phyloP scores from a whole-genome alignment of 202 grass and related monocot species.

The Eragrostis tef region DNA sequence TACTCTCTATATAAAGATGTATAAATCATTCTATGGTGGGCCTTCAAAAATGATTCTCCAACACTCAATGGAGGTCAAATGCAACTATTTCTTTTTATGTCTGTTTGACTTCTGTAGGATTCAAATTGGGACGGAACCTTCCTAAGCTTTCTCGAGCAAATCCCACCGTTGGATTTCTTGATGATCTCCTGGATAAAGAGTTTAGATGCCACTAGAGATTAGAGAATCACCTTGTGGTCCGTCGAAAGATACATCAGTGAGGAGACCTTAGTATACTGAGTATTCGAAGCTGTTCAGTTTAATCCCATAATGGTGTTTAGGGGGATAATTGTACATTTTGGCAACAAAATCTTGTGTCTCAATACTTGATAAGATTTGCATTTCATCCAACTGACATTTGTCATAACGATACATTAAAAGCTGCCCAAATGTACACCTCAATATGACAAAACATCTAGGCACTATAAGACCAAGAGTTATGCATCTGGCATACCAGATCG shows the following conservation, averaged over 20 bases:
- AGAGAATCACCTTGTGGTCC: conserved; percentile 34
- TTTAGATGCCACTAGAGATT: conserved; percentile 29
- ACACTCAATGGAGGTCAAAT: conserved; percentile 17
- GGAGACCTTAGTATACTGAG: conserved; percentile 33
- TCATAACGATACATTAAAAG: conserved; percentile 9
- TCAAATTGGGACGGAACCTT: conserved; percentile 40
- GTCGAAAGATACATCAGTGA: conserved; percentile 29
- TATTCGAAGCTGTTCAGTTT: conserved; percentile 10
- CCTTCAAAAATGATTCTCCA: conserved; percentile 44
- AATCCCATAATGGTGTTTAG: neutral
- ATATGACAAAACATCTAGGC: conserved; percentile 29
- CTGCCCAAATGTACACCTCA: neutral
- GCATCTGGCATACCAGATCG: conserved; percentile 3
- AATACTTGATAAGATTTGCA: neutral
- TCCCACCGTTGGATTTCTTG: conserved; percentile 17
- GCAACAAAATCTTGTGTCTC: neutral
- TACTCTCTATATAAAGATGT: conserved; percentile 19
- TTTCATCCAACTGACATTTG: conserved; percentile 40
- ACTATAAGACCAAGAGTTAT: neutral
- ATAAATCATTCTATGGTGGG: conserved; percentile 18
- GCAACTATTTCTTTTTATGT: conserved; percentile 32
- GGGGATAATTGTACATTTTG: conserved; percentile 34
- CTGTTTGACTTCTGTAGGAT: conserved; percentile 49
- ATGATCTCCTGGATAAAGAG: conserved; percentile 22
- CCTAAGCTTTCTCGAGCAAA: conserved; percentile 28